Evolutionary conservation across 768 basidiomycete species (phyloP), one percentile per base, ranked within the genome.

Genomic region (Boletus sp.): DNA sequence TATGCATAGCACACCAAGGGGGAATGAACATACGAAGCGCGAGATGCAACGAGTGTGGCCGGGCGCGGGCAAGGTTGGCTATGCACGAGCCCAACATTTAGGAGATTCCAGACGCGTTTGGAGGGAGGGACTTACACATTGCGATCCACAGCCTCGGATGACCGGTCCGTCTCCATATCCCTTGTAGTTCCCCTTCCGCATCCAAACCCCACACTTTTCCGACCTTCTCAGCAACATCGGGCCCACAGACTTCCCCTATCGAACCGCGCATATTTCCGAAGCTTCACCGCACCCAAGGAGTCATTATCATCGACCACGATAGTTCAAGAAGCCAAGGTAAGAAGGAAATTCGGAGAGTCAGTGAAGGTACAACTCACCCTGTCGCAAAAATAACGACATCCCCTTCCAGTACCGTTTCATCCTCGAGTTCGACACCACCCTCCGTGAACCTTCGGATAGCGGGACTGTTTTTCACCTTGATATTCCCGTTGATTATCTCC

Each of bases 161-260:
- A 7, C 67, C 69, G 1, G 64, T 72, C 44, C 64, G 64, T 56
- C 67, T 72, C 69, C 68, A 73, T 14, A 64, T 65, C 0, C 81
- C 81, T 18, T 78, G 73, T 28, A 84, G 62, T 65, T 89, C 86
- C 2, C 86, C 85, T 71, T 92, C 85, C 39, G 74, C 70, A 66
- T 87, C 78, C 54, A 90, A 62, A 37, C 87, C 83, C 89, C 87
- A 84, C 14, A 87, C 68, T n/a, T 77, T 75, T 52, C 79, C 76
- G 56, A 85, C 73, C 65, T 76, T 73, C 39, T 73, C 60, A 1
- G 71, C 76, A 9, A 82, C 66, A 20, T 78, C 76, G 4, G 77
- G 70, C 0, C 81, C 84, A 51, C 81, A 78, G 6, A 87, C 68
- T 18, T 71, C 64, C 52, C 67, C 67, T 32, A 83, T 64, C 6